These are phyloP conservation scores for Candida parachauliodes DNA, from an alignment of 805 yeast genomes.

Conservation along the genomic window DNA sequence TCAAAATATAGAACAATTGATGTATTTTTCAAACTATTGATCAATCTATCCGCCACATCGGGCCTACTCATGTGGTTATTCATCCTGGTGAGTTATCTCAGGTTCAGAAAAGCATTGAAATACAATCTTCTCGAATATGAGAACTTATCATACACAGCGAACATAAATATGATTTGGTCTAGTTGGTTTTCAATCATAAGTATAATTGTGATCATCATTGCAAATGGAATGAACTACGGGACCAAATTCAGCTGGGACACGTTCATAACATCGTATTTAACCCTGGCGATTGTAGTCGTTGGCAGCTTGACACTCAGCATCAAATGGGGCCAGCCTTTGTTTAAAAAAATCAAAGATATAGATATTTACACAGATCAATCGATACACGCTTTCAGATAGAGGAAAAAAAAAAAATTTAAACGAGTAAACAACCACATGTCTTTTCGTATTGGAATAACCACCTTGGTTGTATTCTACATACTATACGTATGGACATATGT, in stretches of 20 bases:
- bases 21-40: conserved; percentile 15
- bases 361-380: conserved; percentile 9
- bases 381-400: conserved; percentile 4
- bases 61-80: conserved; percentile 28
- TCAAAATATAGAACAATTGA: conserved; percentile 16
- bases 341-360: conserved; percentile 4
- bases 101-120: conserved; percentile 10
- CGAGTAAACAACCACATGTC: conserved; percentile 4
- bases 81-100: conserved; percentile 16
- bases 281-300: conserved; percentile 5
- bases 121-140: conserved; percentile 57
- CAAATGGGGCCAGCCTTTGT: conserved; percentile 8
- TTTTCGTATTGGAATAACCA: conserved; percentile 2
- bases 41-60: conserved; percentile 22
- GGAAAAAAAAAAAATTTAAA: neutral
- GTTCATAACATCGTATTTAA: conserved; percentile 10
- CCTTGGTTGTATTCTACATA: conserved; percentile 4
- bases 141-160: conserved; percentile 50
- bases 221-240: conserved; percentile 17
- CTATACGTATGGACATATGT: conserved; percentile 10
- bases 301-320: conserved; percentile 1
- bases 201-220: conserved; percentile 13
- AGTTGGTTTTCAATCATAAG: conserved; percentile 15
- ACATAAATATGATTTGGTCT: conserved; percentile 6
- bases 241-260: conserved; percentile 14